Evolutionary conservation across 176 grass and related monocot species (phyloP), one percentile per base, ranked within the genome.

Genomic region (Olyra latifolia): DNA sequence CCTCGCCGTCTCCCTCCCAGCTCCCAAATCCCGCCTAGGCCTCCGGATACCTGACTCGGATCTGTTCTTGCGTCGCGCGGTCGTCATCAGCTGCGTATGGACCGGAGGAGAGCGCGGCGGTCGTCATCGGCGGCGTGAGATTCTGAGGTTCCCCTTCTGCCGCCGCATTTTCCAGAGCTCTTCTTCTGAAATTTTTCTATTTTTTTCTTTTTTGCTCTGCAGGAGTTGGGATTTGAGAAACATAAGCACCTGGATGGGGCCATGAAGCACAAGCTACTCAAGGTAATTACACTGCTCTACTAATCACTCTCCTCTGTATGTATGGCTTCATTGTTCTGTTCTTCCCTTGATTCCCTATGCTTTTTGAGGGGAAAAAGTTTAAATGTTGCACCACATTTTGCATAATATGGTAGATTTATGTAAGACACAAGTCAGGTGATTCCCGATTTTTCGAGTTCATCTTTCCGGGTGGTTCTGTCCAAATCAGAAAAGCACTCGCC

Each of bases 261-360:
- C n/a, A 74, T 66, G 81, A 78, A 79, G 17, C 86, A 88, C 67
- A 84, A 79, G 68, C 86, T 84, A n/a, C 60, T 88, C 77, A 82
- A 87, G 85, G 85, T 87, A n/a, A 71, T 28, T 1, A 7, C 24
- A 10, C 27, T 19, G 27, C 19, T 41, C 11, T 53, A 23, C 57
- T 62, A n/a, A n/a, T n/a, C n/a, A 5, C 38, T 14, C 39, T 8
- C 39, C 39, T 41, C 6, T 41, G 4, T 7, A 41, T 41, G 39
- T 41, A 41, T 41, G 39, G 39, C 39, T 41, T 41, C 39, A 41
- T 7, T 41, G 39, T 41, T 41, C 39, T 41, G 39, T 41, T 41
- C 8, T 0, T 41, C 39, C 56, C 12, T 60, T 27, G 55, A 1
- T 20, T 20, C 5, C 73, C 14, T 45, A 9, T 12, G 6, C n/a